Conservation (phyloP, 1,284 basidiomycete genomes). For the Vanrija sp. region DNA sequence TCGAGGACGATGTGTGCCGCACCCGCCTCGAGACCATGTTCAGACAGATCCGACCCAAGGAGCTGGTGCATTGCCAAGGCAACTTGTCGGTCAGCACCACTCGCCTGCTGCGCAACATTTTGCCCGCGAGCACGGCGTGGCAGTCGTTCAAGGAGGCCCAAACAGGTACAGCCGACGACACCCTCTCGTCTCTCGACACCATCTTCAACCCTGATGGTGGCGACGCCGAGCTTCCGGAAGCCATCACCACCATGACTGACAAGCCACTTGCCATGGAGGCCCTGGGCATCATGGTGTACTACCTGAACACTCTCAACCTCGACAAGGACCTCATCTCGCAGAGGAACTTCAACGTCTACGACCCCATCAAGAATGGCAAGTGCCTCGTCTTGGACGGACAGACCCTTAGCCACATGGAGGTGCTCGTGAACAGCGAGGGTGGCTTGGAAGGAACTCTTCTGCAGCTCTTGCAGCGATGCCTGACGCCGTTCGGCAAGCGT, state of each 20-base stretch:
- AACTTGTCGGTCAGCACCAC: constrained; percentile 75
- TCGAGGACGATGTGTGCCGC: constrained; percentile 87
- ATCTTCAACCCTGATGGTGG: constrained; percentile 59
- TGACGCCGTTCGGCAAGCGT: constrained; percentile 65
- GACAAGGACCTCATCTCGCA: constrained; percentile 88
- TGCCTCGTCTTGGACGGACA: constrained; percentile 86
- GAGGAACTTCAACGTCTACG: constrained; percentile 94
- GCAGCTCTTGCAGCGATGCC: constrained; percentile 74
- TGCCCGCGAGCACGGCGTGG: constrained; percentile 79
- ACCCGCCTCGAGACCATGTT: constrained; percentile 92
- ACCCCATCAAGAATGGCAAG: constrained; percentile 82
- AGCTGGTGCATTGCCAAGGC: constrained; percentile 85
- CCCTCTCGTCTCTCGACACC: constrained; percentile 64
- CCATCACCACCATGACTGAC: constrained; percentile 67
- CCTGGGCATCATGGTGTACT: constrained; percentile 85
- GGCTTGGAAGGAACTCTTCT: constrained; percentile 82
- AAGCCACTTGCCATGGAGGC: constrained; percentile 71
- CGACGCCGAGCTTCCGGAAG: constrained; percentile 60
- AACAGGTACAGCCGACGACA: constrained; percentile 62
- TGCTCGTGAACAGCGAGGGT: constrained; percentile 86
- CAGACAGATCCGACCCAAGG: constrained; percentile 88
- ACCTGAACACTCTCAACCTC: constrained; percentile 85
- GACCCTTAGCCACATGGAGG: constrained; percentile 86
- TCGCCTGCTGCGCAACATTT: constrained; percentile 70
- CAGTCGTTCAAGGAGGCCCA: constrained; percentile 63